Conservation (phyloP, 2,329 filamentous ascomycete genomes). For the Diaporthe citri region DNA sequence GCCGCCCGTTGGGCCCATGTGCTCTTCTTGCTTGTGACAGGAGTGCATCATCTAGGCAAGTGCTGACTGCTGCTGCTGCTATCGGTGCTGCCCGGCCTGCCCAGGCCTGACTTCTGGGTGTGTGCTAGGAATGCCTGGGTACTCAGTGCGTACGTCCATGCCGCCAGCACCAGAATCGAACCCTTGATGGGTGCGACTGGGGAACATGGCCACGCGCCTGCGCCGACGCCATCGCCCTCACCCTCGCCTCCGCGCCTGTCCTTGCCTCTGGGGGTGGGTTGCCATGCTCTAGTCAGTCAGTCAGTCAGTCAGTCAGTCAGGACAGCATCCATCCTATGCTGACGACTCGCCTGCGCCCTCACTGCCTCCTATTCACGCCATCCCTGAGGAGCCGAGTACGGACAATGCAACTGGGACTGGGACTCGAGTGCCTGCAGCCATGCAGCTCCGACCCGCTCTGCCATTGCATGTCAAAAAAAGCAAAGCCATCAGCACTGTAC, state of each 20-base stretch:
- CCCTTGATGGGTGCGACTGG: neutral
- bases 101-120: neutral
- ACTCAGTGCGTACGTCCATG: neutral
- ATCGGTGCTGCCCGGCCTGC: slow-evolving; percentile 25
- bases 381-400: neutral
- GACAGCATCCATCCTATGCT: neutral
- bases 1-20: slow-evolving; percentile 8
- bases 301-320: slow-evolving; percentile 5
- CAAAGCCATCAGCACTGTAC: neutral
- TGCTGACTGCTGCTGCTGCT: slow-evolving; percentile 6
- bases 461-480: neutral
- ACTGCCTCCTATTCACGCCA: neutral
- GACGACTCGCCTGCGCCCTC: slow-evolving; percentile 27
- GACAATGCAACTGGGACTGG: slow-evolving; percentile 3
- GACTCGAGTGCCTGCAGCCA: neutral
- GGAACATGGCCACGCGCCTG: neutral
- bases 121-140: neutral
- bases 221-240: neutral
- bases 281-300: slow-evolving; percentile 7
- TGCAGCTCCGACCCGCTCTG: slow-evolving; percentile 16
- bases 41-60: slow-evolving; percentile 8
- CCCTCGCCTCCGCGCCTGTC: neutral
- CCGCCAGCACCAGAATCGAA: neutral
- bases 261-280: neutral
- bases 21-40: slow-evolving; percentile 15